Evolutionary conservation across 306 rosid genomes (phyloP).

Genomic region (Lupinus albus): DNA sequence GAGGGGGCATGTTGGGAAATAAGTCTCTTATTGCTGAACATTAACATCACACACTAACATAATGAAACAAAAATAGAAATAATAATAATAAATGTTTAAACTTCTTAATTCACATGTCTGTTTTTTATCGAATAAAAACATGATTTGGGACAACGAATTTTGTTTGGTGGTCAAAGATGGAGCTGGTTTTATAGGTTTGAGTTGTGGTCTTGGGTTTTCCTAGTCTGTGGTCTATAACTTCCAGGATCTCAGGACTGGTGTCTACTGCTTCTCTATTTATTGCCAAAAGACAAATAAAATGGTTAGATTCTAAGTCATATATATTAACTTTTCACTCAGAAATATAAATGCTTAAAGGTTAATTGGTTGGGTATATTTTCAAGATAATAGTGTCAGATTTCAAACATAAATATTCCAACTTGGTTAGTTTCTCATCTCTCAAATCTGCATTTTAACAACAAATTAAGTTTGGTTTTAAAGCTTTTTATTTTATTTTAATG

Average conservation of each 20-base stretch:
- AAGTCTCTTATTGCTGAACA: too few relatives aligned
- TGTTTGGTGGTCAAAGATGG: conserved; percentile 53
- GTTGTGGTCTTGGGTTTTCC: conserved; percentile 47
- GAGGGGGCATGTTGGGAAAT: too few relatives aligned
- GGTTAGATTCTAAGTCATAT: conserved; percentile 25
- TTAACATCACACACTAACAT: too few relatives aligned
- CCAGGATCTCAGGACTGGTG: conserved; percentile 62
- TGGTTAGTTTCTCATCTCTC: conserved; percentile 4
- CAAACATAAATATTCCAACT: conserved; percentile 8
- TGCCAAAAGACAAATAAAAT: conserved; percentile 47
- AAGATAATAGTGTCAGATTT: conserved; percentile 27
- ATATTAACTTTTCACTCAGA: conserved; percentile 15
- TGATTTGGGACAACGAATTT: too few relatives aligned
- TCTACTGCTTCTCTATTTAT: conserved; percentile 53
- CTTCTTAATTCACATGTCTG: too few relatives aligned
- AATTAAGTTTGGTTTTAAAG: not conserved
- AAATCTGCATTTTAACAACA: not conserved
- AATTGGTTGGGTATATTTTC: conserved; percentile 29
- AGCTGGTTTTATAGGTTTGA: conserved; percentile 47
- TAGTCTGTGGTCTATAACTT: conserved; percentile 43
- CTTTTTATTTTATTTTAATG: not conserved
- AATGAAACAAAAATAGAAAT: too few relatives aligned
- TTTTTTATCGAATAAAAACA: too few relatives aligned
- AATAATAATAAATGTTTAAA: too few relatives aligned
- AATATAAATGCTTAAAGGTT: conserved; percentile 34